Base-by-base conservation (phyloP, 2,329 filamentous ascomycete species). In the Teratosphaeria gauchensis region DNA sequence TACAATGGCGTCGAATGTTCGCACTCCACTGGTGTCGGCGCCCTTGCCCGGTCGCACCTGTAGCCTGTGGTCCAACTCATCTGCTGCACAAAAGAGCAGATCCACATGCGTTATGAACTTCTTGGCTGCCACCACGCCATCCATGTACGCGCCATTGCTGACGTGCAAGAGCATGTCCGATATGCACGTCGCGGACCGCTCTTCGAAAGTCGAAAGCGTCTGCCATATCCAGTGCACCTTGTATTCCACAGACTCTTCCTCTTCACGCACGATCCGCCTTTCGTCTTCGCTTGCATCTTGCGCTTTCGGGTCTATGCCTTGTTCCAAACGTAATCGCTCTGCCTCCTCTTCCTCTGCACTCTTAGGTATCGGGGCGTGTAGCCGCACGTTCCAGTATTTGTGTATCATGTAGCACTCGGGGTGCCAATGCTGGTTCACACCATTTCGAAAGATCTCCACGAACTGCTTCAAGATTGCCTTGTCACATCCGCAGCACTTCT, bases 401-500 rank as follows among this genome's bases (percentile, higher is more conserved):
- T 99, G 94, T 63, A 99, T 99, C 94, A 99, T 99, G 75, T 99
- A 99, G 75, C 94, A 99, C 75, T 99, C 94, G 1, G 94, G 94
- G 72, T 99, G 94, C 94, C 94, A 99, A 73, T 99, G 94, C 71
- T 99, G 94, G 71, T 97, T 96, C 72, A 96, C 89, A 1, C 92
- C 92, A 74, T 97, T 97, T 66, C 94, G 87, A 75, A 92, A 99
- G 62, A 99, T 97, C 74, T 99, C 94, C 61, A 99, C 94, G 73
- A 99, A 99, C 73, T 99, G 94, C 77, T 99, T 99, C 51, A 99
- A 80, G 63, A 99, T 99, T 56, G 94, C 90, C 2, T 92, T 96
- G 69, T 96, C 91, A 70, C 94, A 99, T 64, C 94, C 94, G 73
- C 95, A 96, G 74, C 94, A 99, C 58, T 90, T 84, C 72, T 97